Base-by-base conservation (phyloP, 2,329 filamentous ascomycete genomes). In the Xylariaceae sp. region DNA sequence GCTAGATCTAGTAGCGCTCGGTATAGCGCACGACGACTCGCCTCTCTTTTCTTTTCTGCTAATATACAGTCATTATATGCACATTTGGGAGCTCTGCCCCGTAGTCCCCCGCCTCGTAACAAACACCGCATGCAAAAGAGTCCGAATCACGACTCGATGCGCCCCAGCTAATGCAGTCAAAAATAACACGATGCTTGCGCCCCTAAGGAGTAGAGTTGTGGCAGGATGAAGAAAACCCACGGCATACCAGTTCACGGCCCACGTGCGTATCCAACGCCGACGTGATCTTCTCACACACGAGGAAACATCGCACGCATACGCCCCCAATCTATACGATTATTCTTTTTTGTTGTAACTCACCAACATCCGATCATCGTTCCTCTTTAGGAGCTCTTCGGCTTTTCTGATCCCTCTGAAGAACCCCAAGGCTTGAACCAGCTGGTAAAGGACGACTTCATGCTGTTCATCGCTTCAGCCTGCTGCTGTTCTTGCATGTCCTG, bases 391-490 rank as follows among this genome's bases (percentile, higher is more conserved):
- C 53, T 60, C 60, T 58, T 62, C 49, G 51, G 52, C 45, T 66
- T 18, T 44, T 64, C 35, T 65, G 55, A 48, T 7, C 59, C 49
- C 54, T 52, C 45, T 30, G 61, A 48, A 11, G 65, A 51, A 15
- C 63, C 64, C 3, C 64, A 53, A 13, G 68, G 62, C 34, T 69
- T 60, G 66, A 84, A 83, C 78, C 78, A 83, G 56, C 84, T 79
- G 44, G 82, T 80, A 69, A 94, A 86, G 34, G 87, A 88, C 60
- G 82, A 84, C 83, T 93, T 94, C 90, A 96, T 96, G 71, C 84
- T 90, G 76, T 88, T 89, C 88, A 96, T 92, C 68, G 88, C 88
- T 76, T 96, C 92, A 71, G 96, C 89, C 74, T 92, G 89, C 64
- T 87, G 82, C 80, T 91, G 92, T 80, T 97, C 93, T 78, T 92